Base-by-base conservation (phyloP, 2,329 filamentous ascomycete genomes). In the Fusarium temperatum region DNA sequence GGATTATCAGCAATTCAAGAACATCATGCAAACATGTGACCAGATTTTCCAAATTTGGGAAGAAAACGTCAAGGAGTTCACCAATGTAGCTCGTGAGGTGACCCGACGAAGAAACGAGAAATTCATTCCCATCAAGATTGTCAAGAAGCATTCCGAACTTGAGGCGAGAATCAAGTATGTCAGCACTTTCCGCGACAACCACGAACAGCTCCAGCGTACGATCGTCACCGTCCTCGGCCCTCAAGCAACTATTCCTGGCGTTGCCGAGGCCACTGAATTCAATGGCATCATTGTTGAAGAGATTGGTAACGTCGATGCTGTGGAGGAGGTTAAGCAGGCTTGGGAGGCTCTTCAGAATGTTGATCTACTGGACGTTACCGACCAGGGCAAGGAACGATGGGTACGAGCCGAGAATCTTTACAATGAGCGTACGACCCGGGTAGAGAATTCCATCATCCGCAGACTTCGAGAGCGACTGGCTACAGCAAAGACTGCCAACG, bases 361-460 rank as follows among this genome's bases (percentile, higher is more conserved):
- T 14, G 95, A 99, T 81, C 90, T 99, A 32, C 88, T 99, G 45
- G 96, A 99, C 82, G 95, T 98, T 10, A 94, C 95, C 10, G 89
- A 91, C 1, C 94, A 97, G 82, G 96, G 96, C 58, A 98, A 96
- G 39, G 91, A 95, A 72, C 89, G 92, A 69, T 99, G 97, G 94
- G 94, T 95, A 44, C 93, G 95, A 78, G 96, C 96, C 22, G 96
- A 99, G 84, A 94, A 96, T 75, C 92, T 94, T 44, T 99, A 99
- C 87, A 98, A 98, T 76, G 97, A 99, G 82, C 93, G 97, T 44
- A 99, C 97, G 15, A 96, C 96, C 24, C 91, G 96, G 68, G 96
- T 99, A 9, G 96, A 99, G 82, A 99, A 99, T 83, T 98, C 96
- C 8, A 99, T 99, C 82, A 99, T 99, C 81, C 95, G 96, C 39